phyloP scores from a whole-genome alignment of 139 green algal species.

The Ulvella scutata region DNA sequence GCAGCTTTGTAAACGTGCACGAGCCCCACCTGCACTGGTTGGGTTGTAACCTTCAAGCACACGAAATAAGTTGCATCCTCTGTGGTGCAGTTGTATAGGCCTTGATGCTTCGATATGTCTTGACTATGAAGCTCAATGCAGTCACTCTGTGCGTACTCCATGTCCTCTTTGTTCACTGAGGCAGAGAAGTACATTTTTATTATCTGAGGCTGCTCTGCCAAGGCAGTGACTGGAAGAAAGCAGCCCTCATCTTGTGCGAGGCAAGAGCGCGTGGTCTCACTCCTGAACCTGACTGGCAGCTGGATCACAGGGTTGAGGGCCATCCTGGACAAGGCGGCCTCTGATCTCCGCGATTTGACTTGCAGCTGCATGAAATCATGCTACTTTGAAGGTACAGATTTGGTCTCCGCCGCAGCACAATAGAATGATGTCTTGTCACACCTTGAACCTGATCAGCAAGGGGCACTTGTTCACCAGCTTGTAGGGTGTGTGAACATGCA shows the following conservation, averaged over 20 bases:
- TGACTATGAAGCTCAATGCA: not conserved
- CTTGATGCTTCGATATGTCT: not conserved
- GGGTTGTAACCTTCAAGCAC: not conserved
- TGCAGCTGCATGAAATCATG: not conserved
- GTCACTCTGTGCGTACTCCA: not conserved
- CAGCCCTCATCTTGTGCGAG: not conserved
- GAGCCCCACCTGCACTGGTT: not conserved
- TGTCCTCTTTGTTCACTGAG: not conserved
- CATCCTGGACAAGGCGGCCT: not conserved
- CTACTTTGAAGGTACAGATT: too few species aligned
- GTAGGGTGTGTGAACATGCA: not conserved
- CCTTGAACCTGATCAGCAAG: not conserved
- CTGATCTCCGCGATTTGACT: not conserved
- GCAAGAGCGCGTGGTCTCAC: not conserved
- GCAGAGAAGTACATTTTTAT: not conserved
- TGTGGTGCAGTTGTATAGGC: not conserved
- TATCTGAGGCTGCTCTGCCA: not conserved
- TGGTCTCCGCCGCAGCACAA: too few species aligned
- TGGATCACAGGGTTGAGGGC: not conserved
- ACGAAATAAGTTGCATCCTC: not conserved
- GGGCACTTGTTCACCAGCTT: not conserved
- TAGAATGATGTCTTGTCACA: too few species aligned
- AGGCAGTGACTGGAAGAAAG: not conserved
- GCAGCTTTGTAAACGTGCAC: too few species aligned
- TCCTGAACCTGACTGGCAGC: not conserved